A percentile compares a stretch with the other conserved stretches of the same genome.
These are phyloP conservation scores for Mesostigma viride DNA, from an alignment of 139 green algal species.

Conservation along the genomic window DNA sequence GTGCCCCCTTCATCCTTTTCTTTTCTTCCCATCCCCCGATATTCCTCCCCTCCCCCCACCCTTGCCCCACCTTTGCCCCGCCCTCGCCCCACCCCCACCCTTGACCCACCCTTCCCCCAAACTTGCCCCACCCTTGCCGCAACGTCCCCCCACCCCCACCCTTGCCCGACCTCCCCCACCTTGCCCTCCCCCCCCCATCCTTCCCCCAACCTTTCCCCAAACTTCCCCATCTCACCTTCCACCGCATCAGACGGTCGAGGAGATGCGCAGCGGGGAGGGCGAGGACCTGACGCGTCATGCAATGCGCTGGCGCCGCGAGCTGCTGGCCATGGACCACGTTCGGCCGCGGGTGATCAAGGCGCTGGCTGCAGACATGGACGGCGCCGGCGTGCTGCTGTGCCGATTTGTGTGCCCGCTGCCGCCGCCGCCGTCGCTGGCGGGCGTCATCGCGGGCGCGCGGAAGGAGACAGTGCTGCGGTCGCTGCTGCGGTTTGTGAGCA, in stretches of 20 bases:
- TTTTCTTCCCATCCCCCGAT: too few species aligned
- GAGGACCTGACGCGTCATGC: neutral
- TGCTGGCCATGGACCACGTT: neutral
- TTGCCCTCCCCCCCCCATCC: too few species aligned
- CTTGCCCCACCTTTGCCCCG: too few species aligned
- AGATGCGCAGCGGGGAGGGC: neutral
- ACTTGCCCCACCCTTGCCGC: too few species aligned
- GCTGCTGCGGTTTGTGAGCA: constrained; percentile 3
- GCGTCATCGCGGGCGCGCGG: neutral
- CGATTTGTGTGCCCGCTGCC: neutral
- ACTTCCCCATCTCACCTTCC: too few species aligned
- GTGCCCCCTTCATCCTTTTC: too few species aligned
- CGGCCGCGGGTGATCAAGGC: neutral
- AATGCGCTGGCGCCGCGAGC: neutral
- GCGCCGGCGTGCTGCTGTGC: neutral
- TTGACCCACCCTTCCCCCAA: too few species aligned
- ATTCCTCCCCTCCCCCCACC: too few species aligned
- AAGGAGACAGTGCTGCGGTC: neutral
- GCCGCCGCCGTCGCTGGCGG: neutral
- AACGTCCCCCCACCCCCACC: too few species aligned
- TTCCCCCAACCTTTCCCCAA: too few species aligned
- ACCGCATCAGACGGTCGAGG: neutral
- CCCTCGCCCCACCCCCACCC: too few species aligned
- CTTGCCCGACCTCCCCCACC: too few species aligned
- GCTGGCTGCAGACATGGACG: neutral